phyloP scores from a whole-genome alignment of 1,284 basidiomycete genomes.

The Xerocomus subilludens region DNA sequence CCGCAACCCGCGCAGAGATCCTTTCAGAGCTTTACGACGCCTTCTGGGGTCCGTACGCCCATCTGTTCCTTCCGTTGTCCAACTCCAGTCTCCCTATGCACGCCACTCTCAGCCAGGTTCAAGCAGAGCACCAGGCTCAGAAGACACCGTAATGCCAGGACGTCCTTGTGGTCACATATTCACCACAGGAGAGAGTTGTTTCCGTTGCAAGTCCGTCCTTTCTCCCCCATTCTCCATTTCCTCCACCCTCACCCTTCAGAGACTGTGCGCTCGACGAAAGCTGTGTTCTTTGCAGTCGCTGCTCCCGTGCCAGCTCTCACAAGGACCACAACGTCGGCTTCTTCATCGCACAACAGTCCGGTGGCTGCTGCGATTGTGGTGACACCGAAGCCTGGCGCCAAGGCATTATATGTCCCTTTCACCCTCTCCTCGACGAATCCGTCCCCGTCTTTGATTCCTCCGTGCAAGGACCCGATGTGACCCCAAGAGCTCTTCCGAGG shows the following conservation, averaged over 20 bases:
- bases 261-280: slow-evolving; percentile 91
- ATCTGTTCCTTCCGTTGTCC: slow-evolving; percentile 74
- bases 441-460: slow-evolving; percentile 31
- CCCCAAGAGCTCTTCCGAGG: slow-evolving; percentile 53
- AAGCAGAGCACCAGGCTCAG: slow-evolving; percentile 66
- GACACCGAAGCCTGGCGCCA: slow-evolving; percentile 87
- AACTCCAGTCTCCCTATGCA: slow-evolving; percentile 70
- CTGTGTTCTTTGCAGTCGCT: slow-evolving; percentile 87
- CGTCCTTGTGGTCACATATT: slow-evolving; percentile 81
- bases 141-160: slow-evolving; percentile 69
- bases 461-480: slow-evolving; percentile 41
- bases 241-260: slow-evolving; percentile 56
- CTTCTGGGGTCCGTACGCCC: slow-evolving; percentile 78
- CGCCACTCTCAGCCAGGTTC: slow-evolving; percentile 72
- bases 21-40: slow-evolving; percentile 81
- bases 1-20: slow-evolving; percentile 76
- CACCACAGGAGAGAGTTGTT: slow-evolving; percentile 87
- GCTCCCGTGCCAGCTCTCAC: slow-evolving; percentile 88
- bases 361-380: slow-evolving; percentile 93
- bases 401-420: slow-evolving; percentile 76
- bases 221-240: not conserved
- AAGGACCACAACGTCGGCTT: slow-evolving; percentile 89
- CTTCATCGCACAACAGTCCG: slow-evolving; percentile 89
- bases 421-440: slow-evolving; percentile 57
- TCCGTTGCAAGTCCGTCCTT: slow-evolving; percentile 85